Evolutionary conservation across 1,284 basidiomycete genomes (phyloP).

Genomic region (Cryptococcus sp.): DNA sequence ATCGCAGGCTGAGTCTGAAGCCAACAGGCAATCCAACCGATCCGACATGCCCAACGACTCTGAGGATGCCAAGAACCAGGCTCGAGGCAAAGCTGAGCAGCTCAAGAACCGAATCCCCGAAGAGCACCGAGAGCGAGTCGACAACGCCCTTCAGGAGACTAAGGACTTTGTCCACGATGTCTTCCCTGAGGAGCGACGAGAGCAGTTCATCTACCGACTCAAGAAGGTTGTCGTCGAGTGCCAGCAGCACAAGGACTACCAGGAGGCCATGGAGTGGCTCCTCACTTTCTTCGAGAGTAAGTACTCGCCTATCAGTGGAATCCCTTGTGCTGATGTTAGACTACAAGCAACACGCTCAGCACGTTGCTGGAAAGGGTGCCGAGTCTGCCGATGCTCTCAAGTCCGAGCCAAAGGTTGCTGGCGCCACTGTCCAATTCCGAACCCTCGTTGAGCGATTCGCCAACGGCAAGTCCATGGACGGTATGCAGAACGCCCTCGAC

Average conservation of each 20-base stretch:
- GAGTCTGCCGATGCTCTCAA: slow-evolving; percentile 51
- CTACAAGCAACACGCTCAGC: slow-evolving; percentile 66
- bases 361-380: slow-evolving; percentile 45
- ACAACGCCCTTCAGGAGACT: slow-evolving; percentile 50
- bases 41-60: slow-evolving; percentile 42
- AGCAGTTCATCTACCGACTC: slow-evolving; percentile 50
- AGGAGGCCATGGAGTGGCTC: slow-evolving; percentile 73
- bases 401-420: slow-evolving; percentile 56
- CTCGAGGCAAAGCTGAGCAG: slow-evolving; percentile 44
- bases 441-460: slow-evolving; percentile 88
- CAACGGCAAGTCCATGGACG: slow-evolving; percentile 61
- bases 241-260: slow-evolving; percentile 88
- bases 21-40: slow-evolving; percentile 19
- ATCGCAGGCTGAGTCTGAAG: slow-evolving; percentile 40
- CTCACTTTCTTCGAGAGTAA: slow-evolving; percentile 59
- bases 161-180: slow-evolving; percentile 72
- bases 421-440: slow-evolving; percentile 64
- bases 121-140: slow-evolving; percentile 32
- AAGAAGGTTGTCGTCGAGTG: slow-evolving; percentile 63
- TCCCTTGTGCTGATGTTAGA: slow-evolving; percentile 26
- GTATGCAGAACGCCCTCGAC: slow-evolving; percentile 68
- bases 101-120: slow-evolving; percentile 53
- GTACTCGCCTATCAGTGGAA: neutral
- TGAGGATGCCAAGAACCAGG: slow-evolving; percentile 59
- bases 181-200: slow-evolving; percentile 80